phyloP scores from a whole-genome alignment of 495 filamentous ascomycete species.

The Paragyromitra xinjiangensis region DNA sequence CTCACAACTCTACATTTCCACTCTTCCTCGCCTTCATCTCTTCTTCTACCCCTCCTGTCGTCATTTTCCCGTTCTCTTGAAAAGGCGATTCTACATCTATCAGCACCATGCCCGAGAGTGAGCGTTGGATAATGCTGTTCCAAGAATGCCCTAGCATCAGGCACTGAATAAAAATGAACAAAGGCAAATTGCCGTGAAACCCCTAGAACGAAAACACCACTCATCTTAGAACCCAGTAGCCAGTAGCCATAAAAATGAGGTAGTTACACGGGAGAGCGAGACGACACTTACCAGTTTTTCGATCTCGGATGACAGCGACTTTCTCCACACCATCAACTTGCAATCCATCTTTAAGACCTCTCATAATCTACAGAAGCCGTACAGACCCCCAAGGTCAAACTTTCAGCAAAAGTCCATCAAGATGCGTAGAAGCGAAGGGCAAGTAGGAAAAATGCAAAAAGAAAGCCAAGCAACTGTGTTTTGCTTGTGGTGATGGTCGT shows the following conservation, averaged over 20 bases:
- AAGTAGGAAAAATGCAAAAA: constrained; percentile 40
- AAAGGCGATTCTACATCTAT: constrained; percentile 59
- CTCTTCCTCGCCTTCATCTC: constrained; percentile 69
- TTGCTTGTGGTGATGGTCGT: constrained; percentile 51
- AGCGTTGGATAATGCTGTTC: constrained; percentile 72
- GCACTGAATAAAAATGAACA: constrained; percentile 69
- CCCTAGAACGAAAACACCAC: constrained; percentile 59
- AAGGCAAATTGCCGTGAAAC: constrained; percentile 73
- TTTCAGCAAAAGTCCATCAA: constrained; percentile 58
- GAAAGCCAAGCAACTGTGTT: constrained; percentile 37
- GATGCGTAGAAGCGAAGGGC: constrained; percentile 36
- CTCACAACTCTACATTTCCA: constrained; percentile 79
- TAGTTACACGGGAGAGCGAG: background rate
- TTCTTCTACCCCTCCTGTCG: constrained; percentile 66
- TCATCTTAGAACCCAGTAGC: constrained; percentile 3
- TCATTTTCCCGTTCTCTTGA: constrained; percentile 63
- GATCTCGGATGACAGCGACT: constrained; percentile 72
- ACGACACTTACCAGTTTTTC: constrained; percentile 68
- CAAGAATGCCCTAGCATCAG: constrained; percentile 71
- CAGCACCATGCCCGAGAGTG: constrained; percentile 63
- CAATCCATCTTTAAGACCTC: constrained; percentile 69
- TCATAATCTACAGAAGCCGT: constrained; percentile 66
- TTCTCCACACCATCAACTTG: constrained; percentile 69
- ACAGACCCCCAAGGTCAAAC: constrained; percentile 54
- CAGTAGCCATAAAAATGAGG: background rate